Base-by-base conservation (phyloP, 179 eudicot genomes). In the Silene noctiflora region DNA sequence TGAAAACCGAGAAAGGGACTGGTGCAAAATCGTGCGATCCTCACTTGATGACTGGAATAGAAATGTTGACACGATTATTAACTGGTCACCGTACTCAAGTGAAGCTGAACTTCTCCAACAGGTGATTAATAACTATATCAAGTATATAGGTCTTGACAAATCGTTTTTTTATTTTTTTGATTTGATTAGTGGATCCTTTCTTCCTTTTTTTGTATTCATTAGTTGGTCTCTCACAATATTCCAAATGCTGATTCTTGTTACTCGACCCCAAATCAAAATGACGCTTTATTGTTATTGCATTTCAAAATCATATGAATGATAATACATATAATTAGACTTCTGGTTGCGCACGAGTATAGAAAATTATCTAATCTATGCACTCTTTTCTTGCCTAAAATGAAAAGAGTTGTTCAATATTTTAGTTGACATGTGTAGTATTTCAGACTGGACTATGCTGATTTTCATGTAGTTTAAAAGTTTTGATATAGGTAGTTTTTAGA, bases 61-160 rank as follows among this genome's bases (percentile, higher is more conserved):
- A 71, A 93, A 91, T 82, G 69, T 91, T 44, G 95, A 88, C n/a
- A 90, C 97, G 3, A 83, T 93, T 27, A 76, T 86, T 25, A 81
- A 84, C 44, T 93, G 98, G 98, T 93, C 98, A 58, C 97, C 98
- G 2, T 93, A 87, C 87, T 83, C 93, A 84, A 91, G 84, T 79
- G 98, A 91, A 86, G 86, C 84, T 25, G 94, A 93, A 80, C 97
- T 93, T 78, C 87, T 87, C 62, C 85, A 72, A 69, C 96, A 93
- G 98, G 98, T 91, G 71, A 82, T 66, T 66, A 20, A 64, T 74
- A 22, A 17, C 12, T 48, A 58, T 80, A 35, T 21, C 17, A 42
- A 44, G 29, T 33, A 59, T 19, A 65, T 5, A 6, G 29, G 39
- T 27, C 51, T 20, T 20, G 13, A 1, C 46, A 39, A 39, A 7